Percentiles rank a stretch among this genome's conserved stretches.
Evolutionary conservation across 805 yeast species (phyloP).

Genomic region (Kodamaea jinghongensis): DNA sequence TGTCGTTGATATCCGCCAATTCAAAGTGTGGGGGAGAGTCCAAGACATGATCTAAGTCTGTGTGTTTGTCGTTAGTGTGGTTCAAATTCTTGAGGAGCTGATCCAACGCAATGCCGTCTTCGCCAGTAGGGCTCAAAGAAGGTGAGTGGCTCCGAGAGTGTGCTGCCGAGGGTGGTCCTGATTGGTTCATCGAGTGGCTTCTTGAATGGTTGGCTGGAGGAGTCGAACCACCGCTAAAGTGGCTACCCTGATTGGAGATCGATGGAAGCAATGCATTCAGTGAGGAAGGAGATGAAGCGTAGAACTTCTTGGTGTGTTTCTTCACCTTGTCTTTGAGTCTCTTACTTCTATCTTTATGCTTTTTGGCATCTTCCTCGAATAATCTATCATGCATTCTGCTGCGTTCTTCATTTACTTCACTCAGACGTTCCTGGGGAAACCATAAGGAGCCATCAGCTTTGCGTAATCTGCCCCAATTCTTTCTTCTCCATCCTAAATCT

Average conservation of each 20-base stretch:
- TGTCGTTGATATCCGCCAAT: slow-evolving; percentile 6
- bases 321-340: slow-evolving; percentile 12
- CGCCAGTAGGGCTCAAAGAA: background rate
- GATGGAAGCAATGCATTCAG: slow-evolving; percentile 3
- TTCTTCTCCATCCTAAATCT: slow-evolving; percentile 58
- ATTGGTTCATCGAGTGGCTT: background rate
- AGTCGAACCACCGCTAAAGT: slow-evolving; percentile 2
- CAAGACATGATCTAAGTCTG: slow-evolving; percentile 3
- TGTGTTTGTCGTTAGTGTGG: background rate
- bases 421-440: slow-evolving; percentile 37
- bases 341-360: background rate
- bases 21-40: slow-evolving; percentile 6
- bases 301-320: slow-evolving; percentile 11
- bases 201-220: slow-evolving; percentile 4
- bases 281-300: slow-evolving; percentile 7
- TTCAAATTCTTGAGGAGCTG: slow-evolving; percentile 10
- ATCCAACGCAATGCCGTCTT: slow-evolving; percentile 4
- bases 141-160: slow-evolving; percentile 1
- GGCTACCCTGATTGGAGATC: slow-evolving; percentile 2
- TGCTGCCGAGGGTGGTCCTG: background rate
- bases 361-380: slow-evolving; percentile 5
- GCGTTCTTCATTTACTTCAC: slow-evolving; percentile 6
- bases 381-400: slow-evolving; percentile 30
- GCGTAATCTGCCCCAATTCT: slow-evolving; percentile 52
- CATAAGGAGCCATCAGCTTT: slow-evolving; percentile 47